phyloP scores from a whole-genome alignment of 192 early-diverging fungal genomes.

The Tieghemiomyces parasiticus region DNA sequence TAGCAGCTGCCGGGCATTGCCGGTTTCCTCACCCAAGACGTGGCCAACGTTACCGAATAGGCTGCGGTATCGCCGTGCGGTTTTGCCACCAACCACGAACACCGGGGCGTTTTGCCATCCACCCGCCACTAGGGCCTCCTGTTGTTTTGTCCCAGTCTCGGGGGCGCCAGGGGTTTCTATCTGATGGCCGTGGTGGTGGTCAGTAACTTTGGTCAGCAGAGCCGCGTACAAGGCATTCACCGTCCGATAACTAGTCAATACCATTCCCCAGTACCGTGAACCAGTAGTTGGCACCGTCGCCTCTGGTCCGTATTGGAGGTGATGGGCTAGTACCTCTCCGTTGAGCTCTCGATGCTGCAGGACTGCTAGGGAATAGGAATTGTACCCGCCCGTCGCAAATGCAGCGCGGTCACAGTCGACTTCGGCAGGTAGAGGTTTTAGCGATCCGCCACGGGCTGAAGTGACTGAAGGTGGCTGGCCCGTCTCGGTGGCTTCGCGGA shows the following conservation, averaged over 20 bases:
- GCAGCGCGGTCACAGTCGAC: no score
- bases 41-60: background rate
- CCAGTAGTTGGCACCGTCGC: no score
- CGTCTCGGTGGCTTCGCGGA: no score
- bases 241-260: background rate
- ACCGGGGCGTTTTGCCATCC: background rate
- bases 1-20: background rate
- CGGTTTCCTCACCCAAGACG: background rate
- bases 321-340: no score
- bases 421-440: no score
- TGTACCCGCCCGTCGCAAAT: no score
- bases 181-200: background rate
- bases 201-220: background rate
- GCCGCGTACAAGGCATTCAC: background rate
- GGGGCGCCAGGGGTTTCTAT: background rate
- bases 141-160: background rate
- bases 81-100: background rate
- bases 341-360: no score
- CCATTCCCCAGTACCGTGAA: background rate
- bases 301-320: no score
- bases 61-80: background rate
- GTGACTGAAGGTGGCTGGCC: no score
- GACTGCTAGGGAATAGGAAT: no score
- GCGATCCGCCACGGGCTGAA: no score
- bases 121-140: background rate